phyloP scores from a whole-genome alignment of 2,329 filamentous ascomycete genomes.

The Monascus ruber region DNA sequence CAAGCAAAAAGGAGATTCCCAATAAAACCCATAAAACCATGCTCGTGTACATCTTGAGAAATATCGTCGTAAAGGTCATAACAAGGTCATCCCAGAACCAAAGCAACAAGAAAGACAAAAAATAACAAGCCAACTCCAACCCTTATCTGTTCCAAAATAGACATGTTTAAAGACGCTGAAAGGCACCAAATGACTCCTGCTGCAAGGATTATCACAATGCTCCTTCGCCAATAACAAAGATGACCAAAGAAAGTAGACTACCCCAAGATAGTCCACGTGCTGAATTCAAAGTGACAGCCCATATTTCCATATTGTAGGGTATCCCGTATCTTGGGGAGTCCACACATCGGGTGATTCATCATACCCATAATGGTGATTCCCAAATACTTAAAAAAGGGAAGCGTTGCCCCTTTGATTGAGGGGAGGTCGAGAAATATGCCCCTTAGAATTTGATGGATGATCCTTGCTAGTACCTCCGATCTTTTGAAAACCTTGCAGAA shows the following conservation, averaged over 20 bases:
- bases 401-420: conserved; percentile 23
- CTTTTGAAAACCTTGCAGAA: conserved; percentile 38
- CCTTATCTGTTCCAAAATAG: not conserved
- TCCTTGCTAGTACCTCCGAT: conserved; percentile 31
- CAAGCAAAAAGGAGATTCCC: conserved; percentile 2
- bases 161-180: too few relatives aligned
- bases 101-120: conserved; percentile 6
- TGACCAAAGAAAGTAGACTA: too few relatives aligned
- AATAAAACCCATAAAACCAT: conserved; percentile 21
- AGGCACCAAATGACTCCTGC: too few relatives aligned
- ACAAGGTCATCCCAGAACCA: conserved; percentile 20
- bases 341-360: not conserved
- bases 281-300: too few relatives aligned
- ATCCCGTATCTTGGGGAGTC: not conserved
- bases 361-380: too few relatives aligned
- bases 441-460: conserved; percentile 17
- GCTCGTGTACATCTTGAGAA: conserved; percentile 29
- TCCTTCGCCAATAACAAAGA: too few relatives aligned
- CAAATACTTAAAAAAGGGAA: conserved; percentile 18
- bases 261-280: too few relatives aligned
- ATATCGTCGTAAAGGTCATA: conserved; percentile 27
- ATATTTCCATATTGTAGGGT: too few relatives aligned
- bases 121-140: not conserved
- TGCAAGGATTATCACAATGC: too few relatives aligned
- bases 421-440: conserved; percentile 19